Conservation (phyloP, 129 eudicot species). For the Oenanthe sinensis region DNA sequence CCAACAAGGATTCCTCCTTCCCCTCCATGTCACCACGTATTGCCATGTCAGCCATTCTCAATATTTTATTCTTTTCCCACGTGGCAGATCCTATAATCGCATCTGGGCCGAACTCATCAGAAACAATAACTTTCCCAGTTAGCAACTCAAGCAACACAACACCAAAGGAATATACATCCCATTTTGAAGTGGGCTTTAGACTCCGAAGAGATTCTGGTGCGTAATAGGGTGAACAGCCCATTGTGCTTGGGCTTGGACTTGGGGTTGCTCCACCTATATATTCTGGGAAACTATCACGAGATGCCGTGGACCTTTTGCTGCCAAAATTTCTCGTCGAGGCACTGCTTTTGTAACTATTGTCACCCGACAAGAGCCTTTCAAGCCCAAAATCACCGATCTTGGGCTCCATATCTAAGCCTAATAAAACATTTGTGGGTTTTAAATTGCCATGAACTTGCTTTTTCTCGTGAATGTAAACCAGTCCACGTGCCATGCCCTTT, state of each 20-base stretch:
- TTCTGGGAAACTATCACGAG: slow-evolving; percentile 85
- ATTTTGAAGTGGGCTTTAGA: slow-evolving; percentile 68
- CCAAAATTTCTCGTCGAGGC: slow-evolving; percentile 79
- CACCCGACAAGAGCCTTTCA: slow-evolving; percentile 65
- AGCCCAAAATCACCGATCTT: slow-evolving; percentile 89
- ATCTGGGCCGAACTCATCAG: slow-evolving; percentile 76
- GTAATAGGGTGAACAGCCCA: slow-evolving; percentile 71
- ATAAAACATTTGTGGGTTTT: slow-evolving; percentile 72
- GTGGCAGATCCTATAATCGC: slow-evolving; percentile 31
- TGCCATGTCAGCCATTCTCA: slow-evolving; percentile 76
- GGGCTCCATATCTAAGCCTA: slow-evolving; percentile 86
- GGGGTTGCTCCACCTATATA: slow-evolving; percentile 41
- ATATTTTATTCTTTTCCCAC: slow-evolving; percentile 39
- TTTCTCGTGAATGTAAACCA: slow-evolving; percentile 76
- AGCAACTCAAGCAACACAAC: slow-evolving; percentile 75
- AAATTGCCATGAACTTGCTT: slow-evolving; percentile 88
- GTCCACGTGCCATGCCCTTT: slow-evolving; percentile 89
- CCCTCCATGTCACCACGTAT: slow-evolving; percentile 86
- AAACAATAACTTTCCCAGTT: slow-evolving; percentile 63
- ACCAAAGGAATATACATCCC: slow-evolving; percentile 92
- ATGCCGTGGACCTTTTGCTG: slow-evolving; percentile 79
- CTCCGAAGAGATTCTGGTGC: slow-evolving; percentile 86
- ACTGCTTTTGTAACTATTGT: slow-evolving; percentile 48
- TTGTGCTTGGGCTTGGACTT: slow-evolving; percentile 82
- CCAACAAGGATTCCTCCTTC: slow-evolving; percentile 63